Evolutionary conservation across 2,329 filamentous ascomycete species (phyloP), one percentile per base, ranked within the genome.

Genomic region (Didymella sp.): DNA sequence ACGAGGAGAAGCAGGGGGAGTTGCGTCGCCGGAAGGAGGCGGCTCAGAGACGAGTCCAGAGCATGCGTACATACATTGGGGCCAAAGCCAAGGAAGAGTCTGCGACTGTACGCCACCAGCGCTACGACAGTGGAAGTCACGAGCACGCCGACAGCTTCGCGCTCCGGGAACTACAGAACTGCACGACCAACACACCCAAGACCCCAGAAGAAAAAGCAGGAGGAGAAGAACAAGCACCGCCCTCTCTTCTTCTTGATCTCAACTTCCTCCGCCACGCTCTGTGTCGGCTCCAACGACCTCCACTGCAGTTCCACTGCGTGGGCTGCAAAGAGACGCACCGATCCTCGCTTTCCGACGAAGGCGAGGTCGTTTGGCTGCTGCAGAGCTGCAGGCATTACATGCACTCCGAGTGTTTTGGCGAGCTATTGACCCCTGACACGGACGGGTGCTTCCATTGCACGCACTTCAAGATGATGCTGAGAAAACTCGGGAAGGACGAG

Each of bases 41-140:
- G 33, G 22, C 17, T 15, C 8, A 30, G 7, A 13, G 28, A 11
- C 50, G 50, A 6, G 51, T 48, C 6, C 33, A 38, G 4, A 48
- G 8, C 12, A 28, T 48, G 51, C 51, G 43, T 11, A 22, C 42
- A n/a, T 28, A 40, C 12, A 27, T 52, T 9, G 33, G 28, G 6
- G 27, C 11, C 30, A 31, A 24, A 25, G 27, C 9, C 5, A 22
- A 13, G 13, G 47, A 19, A 25, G 17, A 9, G 2, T 21, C 15
- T 9, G 8, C 13, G 21, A 25, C 8, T 6, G 7, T 13, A 9
- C 12, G 6, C 2, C 47, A 50, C 22, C 47, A 50, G 21, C 47
- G 47, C 1, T 42, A 31, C 15, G 51, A 54, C 17, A 54, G 51
- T n/a, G 51, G 27, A n/a, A 35, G 35, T 21, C 28, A 42, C 21